These are phyloP conservation scores for Citrus hindsii DNA, from an alignment of 345 rosid genomes.

Conservation along the genomic window DNA sequence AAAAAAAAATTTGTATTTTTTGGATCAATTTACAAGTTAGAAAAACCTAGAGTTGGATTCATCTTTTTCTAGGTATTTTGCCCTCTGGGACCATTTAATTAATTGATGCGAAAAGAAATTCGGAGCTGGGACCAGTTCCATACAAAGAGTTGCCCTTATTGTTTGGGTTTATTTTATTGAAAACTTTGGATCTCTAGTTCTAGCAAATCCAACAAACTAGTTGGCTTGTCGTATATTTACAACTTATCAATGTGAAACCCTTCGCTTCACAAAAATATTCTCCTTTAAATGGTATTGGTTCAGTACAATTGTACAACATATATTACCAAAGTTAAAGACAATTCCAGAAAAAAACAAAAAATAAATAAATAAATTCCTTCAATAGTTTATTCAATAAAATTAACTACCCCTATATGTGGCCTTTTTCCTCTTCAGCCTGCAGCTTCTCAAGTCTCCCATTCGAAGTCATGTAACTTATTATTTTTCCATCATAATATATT, in stretches of 20 bases:
- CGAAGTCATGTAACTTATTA: background rate
- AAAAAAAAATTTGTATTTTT: background rate
- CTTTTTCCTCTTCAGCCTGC: background rate
- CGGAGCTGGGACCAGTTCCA: background rate
- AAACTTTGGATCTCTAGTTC: background rate
- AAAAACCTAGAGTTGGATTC: background rate
- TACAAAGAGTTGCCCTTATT: background rate
- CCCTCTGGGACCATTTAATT: conserved; percentile 12
- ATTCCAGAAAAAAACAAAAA: background rate
- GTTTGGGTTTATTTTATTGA: background rate
- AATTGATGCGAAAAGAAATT: background rate
- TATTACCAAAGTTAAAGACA: background rate
- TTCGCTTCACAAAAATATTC: background rate
- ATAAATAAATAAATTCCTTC: background rate
- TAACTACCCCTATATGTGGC: background rate
- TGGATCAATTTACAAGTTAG: background rate
- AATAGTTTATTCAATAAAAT: background rate
- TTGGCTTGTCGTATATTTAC: background rate
- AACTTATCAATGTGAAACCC: background rate
- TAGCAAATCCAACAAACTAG: background rate
- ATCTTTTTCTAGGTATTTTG: conserved; percentile 5
- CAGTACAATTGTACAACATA: conserved; percentile 1
- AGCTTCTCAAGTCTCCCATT: background rate
- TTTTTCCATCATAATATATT: background rate
- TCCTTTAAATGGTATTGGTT: background rate